Percentiles rank a stretch among this genome's conserved stretches.
Evolutionary conservation across 2,329 filamentous ascomycete species (phyloP).

Genomic region (Microcera coccophila): DNA sequence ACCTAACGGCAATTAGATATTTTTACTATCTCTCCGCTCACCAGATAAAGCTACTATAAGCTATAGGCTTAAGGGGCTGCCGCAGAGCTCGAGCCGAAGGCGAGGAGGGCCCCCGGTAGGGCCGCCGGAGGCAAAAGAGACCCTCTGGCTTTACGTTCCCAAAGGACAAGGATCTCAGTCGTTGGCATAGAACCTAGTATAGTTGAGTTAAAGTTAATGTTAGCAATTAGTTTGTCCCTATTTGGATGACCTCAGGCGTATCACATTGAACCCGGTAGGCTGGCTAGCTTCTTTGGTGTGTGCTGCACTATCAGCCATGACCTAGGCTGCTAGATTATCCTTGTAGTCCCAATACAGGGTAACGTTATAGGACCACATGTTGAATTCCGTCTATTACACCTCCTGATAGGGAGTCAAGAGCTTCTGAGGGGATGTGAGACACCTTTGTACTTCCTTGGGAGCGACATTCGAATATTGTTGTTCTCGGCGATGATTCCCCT

Average conservation of each 20-base stretch:
- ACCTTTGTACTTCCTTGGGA: not conserved
- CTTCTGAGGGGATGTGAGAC: slow-evolving; percentile 17
- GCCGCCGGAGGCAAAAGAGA: too few species aligned
- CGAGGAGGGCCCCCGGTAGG: too few species aligned
- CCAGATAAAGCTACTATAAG: too few species aligned
- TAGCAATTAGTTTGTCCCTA: slow-evolving; percentile 59
- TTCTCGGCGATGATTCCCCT: not conserved
- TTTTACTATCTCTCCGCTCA: too few species aligned
- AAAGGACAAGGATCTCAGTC: too few species aligned
- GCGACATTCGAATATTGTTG: not conserved
- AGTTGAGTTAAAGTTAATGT: slow-evolving; percentile 30
- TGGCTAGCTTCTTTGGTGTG: slow-evolving; percentile 56
- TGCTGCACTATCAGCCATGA: slow-evolving; percentile 45
- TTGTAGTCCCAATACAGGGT: slow-evolving; percentile 41
- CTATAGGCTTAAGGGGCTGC: too few species aligned
- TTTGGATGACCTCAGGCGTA: slow-evolving; percentile 66
- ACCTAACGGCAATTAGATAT: too few species aligned
- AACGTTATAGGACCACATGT: slow-evolving; percentile 42
- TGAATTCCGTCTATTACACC: slow-evolving; percentile 40
- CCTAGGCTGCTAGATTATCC: slow-evolving; percentile 41
- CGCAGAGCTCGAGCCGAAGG: too few species aligned
- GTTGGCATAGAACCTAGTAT: too few species aligned
- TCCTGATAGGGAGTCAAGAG: slow-evolving; percentile 46
- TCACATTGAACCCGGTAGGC: slow-evolving; percentile 55
- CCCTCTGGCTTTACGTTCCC: too few species aligned